Percentiles rank a stretch among this genome's conserved stretches.
Conservation (phyloP, 306 rosid species). For the Mucuna pruriens region DNA sequence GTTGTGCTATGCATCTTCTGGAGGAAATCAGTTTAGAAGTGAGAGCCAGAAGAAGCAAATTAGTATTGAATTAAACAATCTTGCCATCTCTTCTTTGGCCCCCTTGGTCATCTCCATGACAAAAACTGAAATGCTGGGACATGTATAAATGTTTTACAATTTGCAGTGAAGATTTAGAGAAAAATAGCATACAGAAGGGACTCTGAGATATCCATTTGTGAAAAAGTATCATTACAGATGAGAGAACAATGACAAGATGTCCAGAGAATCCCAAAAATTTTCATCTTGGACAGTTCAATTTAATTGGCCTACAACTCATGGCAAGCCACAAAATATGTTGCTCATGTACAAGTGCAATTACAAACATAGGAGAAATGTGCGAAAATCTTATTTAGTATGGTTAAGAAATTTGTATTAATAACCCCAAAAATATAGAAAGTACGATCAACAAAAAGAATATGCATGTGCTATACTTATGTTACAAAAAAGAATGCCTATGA, state of each 20-base stretch:
- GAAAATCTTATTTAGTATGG: conserved; percentile 31
- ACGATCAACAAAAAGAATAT: conserved; percentile 32
- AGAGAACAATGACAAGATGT: conserved; percentile 20
- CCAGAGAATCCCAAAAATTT: conserved; percentile 29
- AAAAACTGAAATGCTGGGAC: conserved; percentile 47
- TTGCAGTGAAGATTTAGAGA: conserved; percentile 9
- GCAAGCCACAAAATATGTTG: conserved; percentile 2
- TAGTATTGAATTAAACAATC: conserved; percentile 24
- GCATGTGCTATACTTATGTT: conserved; percentile 47
- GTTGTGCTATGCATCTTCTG: conserved; percentile 31
- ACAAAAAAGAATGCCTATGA: conserved; percentile 55
- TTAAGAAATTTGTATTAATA: conserved; percentile 26
- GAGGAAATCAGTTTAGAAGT: conserved; percentile 19
- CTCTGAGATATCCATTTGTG: not conserved
- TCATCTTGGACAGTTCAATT: conserved; percentile 13
- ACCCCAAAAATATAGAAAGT: conserved; percentile 29
- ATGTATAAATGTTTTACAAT: conserved; percentile 35
- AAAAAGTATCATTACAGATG: not conserved
- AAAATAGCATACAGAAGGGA: conserved; percentile 14
- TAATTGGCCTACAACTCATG: conserved; percentile 15
- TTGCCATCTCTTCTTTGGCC: conserved; percentile 38
- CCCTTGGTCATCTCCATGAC: conserved; percentile 39
- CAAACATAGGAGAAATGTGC: conserved; percentile 5
- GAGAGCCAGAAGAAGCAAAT: conserved; percentile 33
- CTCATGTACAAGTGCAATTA: conserved; percentile 32